A percentile compares a stretch with the other conserved stretches of the same genome.
These are phyloP conservation scores for Penicillium decumbens DNA, from an alignment of 2,329 filamentous ascomycete genomes.

Conservation along the genomic window DNA sequence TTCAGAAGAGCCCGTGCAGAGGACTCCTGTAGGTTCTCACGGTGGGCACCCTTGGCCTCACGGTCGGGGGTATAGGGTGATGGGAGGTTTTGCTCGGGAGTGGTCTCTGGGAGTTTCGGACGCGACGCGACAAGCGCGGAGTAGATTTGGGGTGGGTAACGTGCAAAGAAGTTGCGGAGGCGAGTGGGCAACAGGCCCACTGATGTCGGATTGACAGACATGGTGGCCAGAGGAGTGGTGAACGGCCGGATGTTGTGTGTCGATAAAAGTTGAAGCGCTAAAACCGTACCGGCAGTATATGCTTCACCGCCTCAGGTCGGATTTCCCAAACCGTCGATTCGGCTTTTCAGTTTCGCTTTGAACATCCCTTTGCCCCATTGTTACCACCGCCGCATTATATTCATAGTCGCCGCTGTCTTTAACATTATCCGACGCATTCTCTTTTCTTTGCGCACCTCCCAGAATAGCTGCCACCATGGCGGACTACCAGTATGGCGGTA, in stretches of 20 bases:
- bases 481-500: constrained; percentile 68
- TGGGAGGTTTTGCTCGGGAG: constrained; percentile 24
- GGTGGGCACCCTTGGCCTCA: constrained; percentile 40
- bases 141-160: constrained; percentile 68
- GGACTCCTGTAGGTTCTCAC: constrained; percentile 31
- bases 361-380: constrained; percentile 13
- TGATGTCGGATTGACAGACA: constrained; percentile 16
- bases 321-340: constrained; percentile 8
- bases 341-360: constrained; percentile 13
- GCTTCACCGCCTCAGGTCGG: constrained; percentile 6
- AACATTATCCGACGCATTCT: neutral
- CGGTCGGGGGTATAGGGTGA: constrained; percentile 41
- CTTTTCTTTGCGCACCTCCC: neutral
- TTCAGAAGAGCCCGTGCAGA: constrained; percentile 33
- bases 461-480: constrained; percentile 50
- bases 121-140: constrained; percentile 35
- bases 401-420: constrained; percentile 2
- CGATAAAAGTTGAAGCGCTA: constrained; percentile 12
- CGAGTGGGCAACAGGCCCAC: constrained; percentile 60
- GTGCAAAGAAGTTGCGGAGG: constrained; percentile 80
- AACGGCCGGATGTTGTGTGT: constrained; percentile 1
- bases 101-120: constrained; percentile 19
- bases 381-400: constrained; percentile 11
- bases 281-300: neutral
- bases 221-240: constrained; percentile 19